Evolutionary conservation across 768 basidiomycete species (phyloP), one percentile per base, ranked within the genome.

Genomic region (Hypholoma sublateritium): DNA sequence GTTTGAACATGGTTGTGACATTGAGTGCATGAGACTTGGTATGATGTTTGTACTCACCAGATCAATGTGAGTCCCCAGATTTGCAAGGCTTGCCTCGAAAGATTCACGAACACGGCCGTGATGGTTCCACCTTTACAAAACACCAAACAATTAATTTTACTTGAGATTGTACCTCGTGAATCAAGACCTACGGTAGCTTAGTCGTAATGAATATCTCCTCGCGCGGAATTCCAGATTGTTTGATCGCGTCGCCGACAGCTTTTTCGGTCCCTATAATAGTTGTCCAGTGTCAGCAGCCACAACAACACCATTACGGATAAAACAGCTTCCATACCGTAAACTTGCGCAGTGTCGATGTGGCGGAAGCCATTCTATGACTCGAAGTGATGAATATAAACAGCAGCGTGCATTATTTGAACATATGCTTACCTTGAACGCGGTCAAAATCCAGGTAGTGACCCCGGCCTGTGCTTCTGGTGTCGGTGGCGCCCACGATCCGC

Each of bases 121-220:
- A 45, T 80, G 76, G 55, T 79, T 68, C 68, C 70, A 73, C 11
- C 75, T 77, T 16, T 9, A n/a, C 11, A 32, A 24, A 1, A 9
- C 16, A 14, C 11, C 7, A n/a, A 22, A n/a, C 49, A 19, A 42
- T 44, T 17, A 19, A 17, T 5, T 39, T 28, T 25, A 21, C 41
- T 36, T 5, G 36, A n/a, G 12, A 13, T 47, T 3, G 12, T n/a
- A 7, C 14, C 16, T 28, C 16, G 32, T 14, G 7, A 14, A 32
- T 7, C 13, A 47, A 8, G 21, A 63, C 72, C 60, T 58, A 77
- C 67, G 74, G 70, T 28, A 82, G 68, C 61, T 83, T 83, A 16
- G 80, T 80, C 0, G 80, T 82, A 22, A 83, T 68, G 61, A 78
- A 81, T 22, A 82, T 62, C 39, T 81, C 72, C 28, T 77, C 73